Base-by-base conservation (phyloP, 106 monocot species). In the Narthecium ossifragum region DNA sequence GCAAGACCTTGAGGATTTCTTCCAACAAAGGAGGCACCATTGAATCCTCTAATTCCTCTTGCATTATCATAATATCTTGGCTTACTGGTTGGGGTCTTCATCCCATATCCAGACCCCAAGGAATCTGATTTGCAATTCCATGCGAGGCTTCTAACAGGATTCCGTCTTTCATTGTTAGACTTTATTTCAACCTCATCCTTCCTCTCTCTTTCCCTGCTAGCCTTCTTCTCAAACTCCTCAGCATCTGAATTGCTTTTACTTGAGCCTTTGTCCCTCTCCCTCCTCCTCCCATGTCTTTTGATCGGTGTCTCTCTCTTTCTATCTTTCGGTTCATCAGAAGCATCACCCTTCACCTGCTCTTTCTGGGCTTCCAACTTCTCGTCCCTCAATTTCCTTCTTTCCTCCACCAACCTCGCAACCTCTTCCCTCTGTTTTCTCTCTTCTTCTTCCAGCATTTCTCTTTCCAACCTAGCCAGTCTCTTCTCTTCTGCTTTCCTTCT, bases 381-480 rank as follows among this genome's bases (percentile, higher is more conserved):
- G 61, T 88, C 94, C 34, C 94, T 70, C 22, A 90, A 26, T 56
- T 70, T 94, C 68, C 85, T 85, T 51, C 81, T 56, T 40, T 94
- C 94, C 49, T 94, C 94, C 17, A 94, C 85, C 37, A 94, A 69
- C 54, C 86, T 75, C 2, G 94, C 85, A 33, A 94, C 79, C 60
- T 94, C 94, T 63, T 94, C 94, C 40, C 89, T 74, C 46, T 94
- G 94, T 62, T 86, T 94, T 43, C 89, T 83, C 65, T 94, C 94
- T 50, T 94, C 94, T 60, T 86, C 89, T 61, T 94, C 94, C 20
- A 94, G 50, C 83, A 89, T 86, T 57, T 90, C 85, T 66, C 75
- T 94, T 61, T 94, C 94, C 59, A 90, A 53, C 47, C 80, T 80
- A 5, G 94, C 94, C 66, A 72, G 79, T 50, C 86, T 75, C 73